phyloP scores from a whole-genome alignment of 1,284 basidiomycete genomes.

The Anthracocystis panici-leucophaei region DNA sequence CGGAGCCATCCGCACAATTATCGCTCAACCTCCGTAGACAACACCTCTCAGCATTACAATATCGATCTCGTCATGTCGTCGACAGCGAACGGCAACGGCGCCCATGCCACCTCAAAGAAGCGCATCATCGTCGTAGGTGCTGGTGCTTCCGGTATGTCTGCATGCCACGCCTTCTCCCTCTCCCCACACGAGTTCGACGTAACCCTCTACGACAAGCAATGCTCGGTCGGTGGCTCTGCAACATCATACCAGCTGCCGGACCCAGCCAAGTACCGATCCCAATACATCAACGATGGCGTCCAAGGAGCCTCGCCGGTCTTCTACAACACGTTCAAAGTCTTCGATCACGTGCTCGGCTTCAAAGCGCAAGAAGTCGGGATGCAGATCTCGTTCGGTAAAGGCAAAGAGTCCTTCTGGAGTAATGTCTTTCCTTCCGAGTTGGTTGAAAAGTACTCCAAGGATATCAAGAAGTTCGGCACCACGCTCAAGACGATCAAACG shows the following conservation, averaged over 20 bases:
- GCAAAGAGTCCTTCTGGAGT: slow-evolving; percentile 58
- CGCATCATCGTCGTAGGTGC: slow-evolving; percentile 63
- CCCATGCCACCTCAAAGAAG: slow-evolving; percentile 41
- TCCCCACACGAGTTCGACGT: slow-evolving; percentile 57
- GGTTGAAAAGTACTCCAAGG: slow-evolving; percentile 54
- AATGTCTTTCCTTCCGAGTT: slow-evolving; percentile 65
- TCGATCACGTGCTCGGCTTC: slow-evolving; percentile 60
- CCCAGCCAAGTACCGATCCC: slow-evolving; percentile 55
- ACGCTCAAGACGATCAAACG: slow-evolving; percentile 63
- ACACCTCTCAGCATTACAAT: background rate
- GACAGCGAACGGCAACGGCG: slow-evolving; percentile 24
- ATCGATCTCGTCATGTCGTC: slow-evolving; percentile 15
- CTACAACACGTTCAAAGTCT: slow-evolving; percentile 64
- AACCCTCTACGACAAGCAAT: slow-evolving; percentile 61
- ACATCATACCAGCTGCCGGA: slow-evolving; percentile 63
- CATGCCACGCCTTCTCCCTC: slow-evolving; percentile 58
- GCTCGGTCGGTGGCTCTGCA: slow-evolving; percentile 59
- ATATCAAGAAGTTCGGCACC: slow-evolving; percentile 64
- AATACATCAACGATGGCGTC: slow-evolving; percentile 67
- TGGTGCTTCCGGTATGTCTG: slow-evolving; percentile 59
- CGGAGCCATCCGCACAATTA: too few relatives aligned
- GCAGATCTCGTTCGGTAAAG: slow-evolving; percentile 67
- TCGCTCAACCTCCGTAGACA: background rate
- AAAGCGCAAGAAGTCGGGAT: slow-evolving; percentile 58
- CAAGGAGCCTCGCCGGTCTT: slow-evolving; percentile 63